Base-by-base conservation (phyloP, 768 basidiomycete genomes). In the Leccinum subgranulosum region DNA sequence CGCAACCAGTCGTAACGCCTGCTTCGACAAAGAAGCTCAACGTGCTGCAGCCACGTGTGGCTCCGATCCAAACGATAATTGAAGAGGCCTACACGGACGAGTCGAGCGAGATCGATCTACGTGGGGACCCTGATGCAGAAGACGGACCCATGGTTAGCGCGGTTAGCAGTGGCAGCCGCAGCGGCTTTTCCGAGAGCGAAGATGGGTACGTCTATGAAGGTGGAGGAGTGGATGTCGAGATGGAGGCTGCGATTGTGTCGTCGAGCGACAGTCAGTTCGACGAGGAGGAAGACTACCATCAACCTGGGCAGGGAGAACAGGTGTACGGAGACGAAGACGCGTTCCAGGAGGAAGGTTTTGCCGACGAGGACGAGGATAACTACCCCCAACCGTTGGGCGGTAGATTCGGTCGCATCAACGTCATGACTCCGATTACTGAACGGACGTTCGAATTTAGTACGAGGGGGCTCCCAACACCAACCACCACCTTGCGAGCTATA, bases 391-490 rank as follows among this genome's bases (percentile, higher is more conserved):
- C 88, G 28, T 76, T 87, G 51, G 88, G 87, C 15, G 86, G 90
- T 17, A 83, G 90, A 27, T 89, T 91, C 67, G 90, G 88, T 34
- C 79, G 82, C 57, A 90, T 98, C 74, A 86, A 90, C 67, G 87
- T 95, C 55, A 94, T 99, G 94, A 98, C 96, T 9, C 96, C 97
- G 3, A 98, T 98, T 72, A 92, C 92, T 12, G 97, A 99, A 73
- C 81, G 95, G 43, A 98, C 97, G 10, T 83, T 84, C 65, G 97
- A 98, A 72, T 95, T 79, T 69, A 88, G 84, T 63, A 88, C 84
- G 15, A 77, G 84, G 57, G 70, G 70, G 23, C 64, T 74, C 41
- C 72, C 74, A 48, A 66, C 73, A 58, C 59, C 76, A 62, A 64
- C 68, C 80, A 36, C 81, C 79, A 62, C 78, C 70, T 56, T 76